Percentiles rank a stretch among this genome's conserved stretches.
phyloP scores from a whole-genome alignment of 441 rosid genomes.

The Rhodomyrtus psidioides region DNA sequence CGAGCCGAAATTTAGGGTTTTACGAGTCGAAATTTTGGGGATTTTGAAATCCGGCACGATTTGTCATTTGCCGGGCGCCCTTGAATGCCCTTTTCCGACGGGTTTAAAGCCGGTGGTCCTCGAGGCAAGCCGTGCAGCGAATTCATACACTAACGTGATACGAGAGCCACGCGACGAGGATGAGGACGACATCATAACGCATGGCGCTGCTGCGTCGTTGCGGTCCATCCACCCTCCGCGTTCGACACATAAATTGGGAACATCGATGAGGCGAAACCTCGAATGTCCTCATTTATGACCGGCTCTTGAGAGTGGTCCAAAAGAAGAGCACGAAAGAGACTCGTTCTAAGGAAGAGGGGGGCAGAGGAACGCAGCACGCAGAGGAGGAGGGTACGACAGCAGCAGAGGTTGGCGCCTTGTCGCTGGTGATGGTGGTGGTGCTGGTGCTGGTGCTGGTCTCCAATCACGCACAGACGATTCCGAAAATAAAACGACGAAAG shows the following conservation, averaged over 20 bases:
- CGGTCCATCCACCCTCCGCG: not conserved
- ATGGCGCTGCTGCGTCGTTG: constrained; percentile 2
- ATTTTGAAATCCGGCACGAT: not conserved
- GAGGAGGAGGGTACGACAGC: not conserved
- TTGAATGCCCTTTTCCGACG: not conserved
- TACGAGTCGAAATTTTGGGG: too few relatives aligned
- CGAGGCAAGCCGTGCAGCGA: constrained; percentile 39
- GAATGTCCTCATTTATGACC: not conserved
- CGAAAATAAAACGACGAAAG: not conserved
- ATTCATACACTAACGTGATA: constrained; percentile 2
- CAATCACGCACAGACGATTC: not conserved
- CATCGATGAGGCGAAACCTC: not conserved
- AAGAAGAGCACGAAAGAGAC: not conserved
- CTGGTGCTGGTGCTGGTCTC: not conserved
- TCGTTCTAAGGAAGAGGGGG: not conserved
- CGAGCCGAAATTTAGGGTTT: not conserved
- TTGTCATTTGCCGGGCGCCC: not conserved
- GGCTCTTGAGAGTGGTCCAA: not conserved
- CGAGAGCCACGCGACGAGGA: constrained; percentile 10
- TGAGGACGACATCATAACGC: constrained; percentile 20
- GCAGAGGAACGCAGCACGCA: not conserved
- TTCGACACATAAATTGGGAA: not conserved
- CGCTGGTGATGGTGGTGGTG: not conserved
- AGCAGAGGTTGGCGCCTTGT: not conserved
- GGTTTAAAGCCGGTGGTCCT: not conserved